Evolutionary conservation across 176 grass and related monocot genomes (phyloP), one percentile per base, ranked within the genome.

Genomic region (Musa itinerans): DNA sequence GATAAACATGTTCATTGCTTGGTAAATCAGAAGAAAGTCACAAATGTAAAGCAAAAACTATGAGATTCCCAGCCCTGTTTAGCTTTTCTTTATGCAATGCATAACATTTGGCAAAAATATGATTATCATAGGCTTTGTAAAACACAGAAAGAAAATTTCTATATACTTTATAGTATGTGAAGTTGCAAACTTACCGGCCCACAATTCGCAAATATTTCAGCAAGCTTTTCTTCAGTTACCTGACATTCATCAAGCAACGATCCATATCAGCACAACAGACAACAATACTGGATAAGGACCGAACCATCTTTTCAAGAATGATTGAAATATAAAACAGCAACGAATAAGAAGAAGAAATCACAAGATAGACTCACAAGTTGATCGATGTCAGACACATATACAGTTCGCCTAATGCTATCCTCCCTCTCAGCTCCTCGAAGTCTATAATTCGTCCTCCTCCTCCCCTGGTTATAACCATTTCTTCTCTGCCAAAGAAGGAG

Each of bases 351-450:
- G 14, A 25, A 25, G 29, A 22, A 29, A 34, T 22, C 27, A 12
- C 9, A 68, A 14, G 25, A 68, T 29, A 43, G 15, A 72, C 69
- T 72, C 51, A 72, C 69, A 54, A 52, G 17, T 8, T 53, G 69
- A 72, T 72, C 69, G 20, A 72, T 72, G 69, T 72, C 69, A 52
- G 93, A 90, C 65, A 96, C 93, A 81, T 92, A 96, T 81, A 90
- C 81, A 23, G 93, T 96, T 88, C 89, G 79, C 21, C 87, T 72
- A 63, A 96, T 86, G 87, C 93, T 92, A 29, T 92, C 93, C 59
- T 92, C 89, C 76, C 85, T 84, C 4, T 90, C 89, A 72, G 87
- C 85, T 83, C 69, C 84, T 65, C 83, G 91, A 8, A 49, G 78
- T 73, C 85, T 90, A 23, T 92, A 83, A 9, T 81, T 90, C 25